Conservation (phyloP, 495 filamentous ascomycete genomes). For the Staphylotrichum tortipilum region DNA sequence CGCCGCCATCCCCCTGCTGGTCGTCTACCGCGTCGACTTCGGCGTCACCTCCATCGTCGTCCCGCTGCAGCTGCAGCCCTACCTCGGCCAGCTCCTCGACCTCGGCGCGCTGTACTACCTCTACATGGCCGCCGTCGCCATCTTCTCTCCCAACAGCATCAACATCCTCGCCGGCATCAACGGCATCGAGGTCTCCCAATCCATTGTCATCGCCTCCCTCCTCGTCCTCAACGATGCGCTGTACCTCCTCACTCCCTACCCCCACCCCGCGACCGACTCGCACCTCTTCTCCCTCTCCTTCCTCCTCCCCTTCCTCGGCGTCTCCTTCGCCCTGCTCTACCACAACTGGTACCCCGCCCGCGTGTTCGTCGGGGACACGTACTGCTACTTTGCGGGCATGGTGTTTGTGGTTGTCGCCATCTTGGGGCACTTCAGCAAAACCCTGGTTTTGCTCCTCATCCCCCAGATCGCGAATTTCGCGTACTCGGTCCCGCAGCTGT, state of each 20-base stretch:
- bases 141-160: conserved; percentile 97
- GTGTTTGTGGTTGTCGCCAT: conserved; percentile 96
- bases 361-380: conserved; percentile 96
- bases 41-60: conserved; percentile 92
- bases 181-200: conserved; percentile 92
- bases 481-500: conserved; percentile 86
- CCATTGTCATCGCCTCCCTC: conserved; percentile 77
- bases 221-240: conserved; percentile 75
- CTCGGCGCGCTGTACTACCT: conserved; percentile 86
- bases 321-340: conserved; percentile 72
- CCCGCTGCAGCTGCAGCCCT: conserved; percentile 71
- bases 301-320: conserved; percentile 86
- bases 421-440: conserved; percentile 96
- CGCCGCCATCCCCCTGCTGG: conserved; percentile 84
- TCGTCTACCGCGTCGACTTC: conserved; percentile 97
- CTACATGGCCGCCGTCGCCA: conserved; percentile 91
- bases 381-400: conserved; percentile 99
- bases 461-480: conserved; percentile 96
- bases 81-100: conserved; percentile 72
- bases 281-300: conserved; percentile 95
- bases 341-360: conserved; percentile 96
- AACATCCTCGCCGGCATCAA: conserved; percentile 98
- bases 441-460: conserved; percentile 78
- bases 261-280: conserved; percentile 89
- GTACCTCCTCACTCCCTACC: conserved; percentile 70